Base-by-base conservation (phyloP, 345 rosid species). In the Eucalyptus sideroxylon region DNA sequence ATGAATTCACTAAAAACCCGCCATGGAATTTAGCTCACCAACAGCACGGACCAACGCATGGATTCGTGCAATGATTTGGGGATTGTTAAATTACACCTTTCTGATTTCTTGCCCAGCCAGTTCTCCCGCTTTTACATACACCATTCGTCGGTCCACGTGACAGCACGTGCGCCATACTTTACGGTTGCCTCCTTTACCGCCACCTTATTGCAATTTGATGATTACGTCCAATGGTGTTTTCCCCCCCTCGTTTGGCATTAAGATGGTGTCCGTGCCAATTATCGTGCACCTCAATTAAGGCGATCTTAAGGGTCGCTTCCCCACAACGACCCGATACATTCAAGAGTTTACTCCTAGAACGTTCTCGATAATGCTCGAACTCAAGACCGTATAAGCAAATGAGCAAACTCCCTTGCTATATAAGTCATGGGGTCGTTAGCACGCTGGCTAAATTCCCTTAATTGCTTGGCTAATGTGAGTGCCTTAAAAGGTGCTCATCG, bases 161-260 rank as follows among this genome's bases (percentile, higher is more conserved):
- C 51, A 86, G 72, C 92, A 89, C 90, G 91, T 91, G 91, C 86
- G 42, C 87, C 72, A 31, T 77, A 37, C 26, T 86, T 87, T 34
- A 13, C 81, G 62, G 65, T 65, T 77, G 50, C 45, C 55, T n/a
- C n/a, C 26, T 45, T 62, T 16, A 17, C n/a, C 19, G 12, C 59
- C 59, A 53, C 21, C 55, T 23, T 55, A 23, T 23, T 9, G 59
- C 42, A 37, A 55, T 50, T 4, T 40, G 16, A 86, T 47, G 59
- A 86, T 47, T 86, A 49, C 34, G 16, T 77, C 47, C 85, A 40
- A 40, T 77, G 85, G 85, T 21, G 30, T 21, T 77, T 77, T 37
- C 1, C 82, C 24, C 42, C 42, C 42, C 27, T 40, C 47, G 8
- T 77, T 40, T 77, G 24, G 85, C 85, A 24, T 7, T 40, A 77